These are phyloP conservation scores for Ampelocalamus luodianensis DNA, from an alignment of 176 grass and related monocot genomes.

Conservation along the genomic window DNA sequence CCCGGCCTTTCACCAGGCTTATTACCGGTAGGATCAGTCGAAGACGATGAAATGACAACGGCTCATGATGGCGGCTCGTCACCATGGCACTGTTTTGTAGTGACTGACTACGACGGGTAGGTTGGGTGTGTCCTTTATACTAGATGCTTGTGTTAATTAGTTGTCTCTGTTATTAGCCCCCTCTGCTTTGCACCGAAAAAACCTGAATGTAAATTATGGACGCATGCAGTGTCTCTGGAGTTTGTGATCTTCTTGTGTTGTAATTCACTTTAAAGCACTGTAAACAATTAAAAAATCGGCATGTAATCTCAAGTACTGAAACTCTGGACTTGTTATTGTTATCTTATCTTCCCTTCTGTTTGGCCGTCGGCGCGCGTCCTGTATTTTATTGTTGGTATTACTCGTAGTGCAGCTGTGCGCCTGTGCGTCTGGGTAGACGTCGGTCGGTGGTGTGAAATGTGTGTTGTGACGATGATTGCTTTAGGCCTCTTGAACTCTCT, in stretches of 20 bases:
- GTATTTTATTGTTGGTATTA: neutral
- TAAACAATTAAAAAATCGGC: neutral
- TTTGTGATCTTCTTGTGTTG: conserved; percentile 8
- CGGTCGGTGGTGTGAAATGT: neutral
- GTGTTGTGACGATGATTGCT: no score
- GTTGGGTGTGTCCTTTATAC: conserved; percentile 42
- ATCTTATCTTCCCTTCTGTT: neutral
- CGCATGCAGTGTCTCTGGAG: neutral
- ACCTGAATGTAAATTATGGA: conserved; percentile 63
- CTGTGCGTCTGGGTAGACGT: neutral
- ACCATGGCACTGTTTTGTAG: conserved; percentile 67
- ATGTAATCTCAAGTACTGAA: conserved; percentile 39
- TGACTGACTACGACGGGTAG: conserved; percentile 70
- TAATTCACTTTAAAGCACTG: conserved; percentile 6
- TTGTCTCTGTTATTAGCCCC: conserved; percentile 17
- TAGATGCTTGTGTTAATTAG: conserved; percentile 57
- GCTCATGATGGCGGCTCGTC: conserved; percentile 42
- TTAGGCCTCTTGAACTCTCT: no score
- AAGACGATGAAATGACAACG: conserved; percentile 44
- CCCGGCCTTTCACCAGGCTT: conserved; percentile 63
- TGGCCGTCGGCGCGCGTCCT: neutral
- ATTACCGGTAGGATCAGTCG: conserved; percentile 63
- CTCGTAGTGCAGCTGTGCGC: neutral
- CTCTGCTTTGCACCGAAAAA: conserved; percentile 39
- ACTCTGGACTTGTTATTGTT: conserved; percentile 45